Percentiles rank a stretch among this genome's conserved stretches.
These are phyloP conservation scores for Sugiyamaella japonica DNA, from an alignment of 1,139 yeast genomes.

Conservation along the genomic window DNA sequence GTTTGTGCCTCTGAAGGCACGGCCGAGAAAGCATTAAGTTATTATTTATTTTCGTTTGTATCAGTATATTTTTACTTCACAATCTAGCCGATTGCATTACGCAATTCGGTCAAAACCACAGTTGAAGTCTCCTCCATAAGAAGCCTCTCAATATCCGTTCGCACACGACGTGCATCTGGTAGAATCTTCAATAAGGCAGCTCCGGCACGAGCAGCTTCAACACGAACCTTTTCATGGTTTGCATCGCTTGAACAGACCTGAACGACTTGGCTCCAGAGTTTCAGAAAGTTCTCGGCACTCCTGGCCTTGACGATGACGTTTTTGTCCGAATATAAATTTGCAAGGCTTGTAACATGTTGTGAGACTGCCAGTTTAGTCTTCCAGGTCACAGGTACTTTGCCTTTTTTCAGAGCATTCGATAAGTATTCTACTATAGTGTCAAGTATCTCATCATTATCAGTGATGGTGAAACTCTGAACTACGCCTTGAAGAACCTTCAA, in stretches of 20 bases:
- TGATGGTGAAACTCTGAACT: conserved; percentile 29
- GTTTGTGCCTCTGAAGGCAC: conserved; percentile 27
- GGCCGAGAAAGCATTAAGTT: conserved; percentile 13
- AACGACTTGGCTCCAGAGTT: conserved; percentile 38
- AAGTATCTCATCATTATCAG: conserved; percentile 11
- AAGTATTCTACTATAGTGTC: conserved; percentile 11
- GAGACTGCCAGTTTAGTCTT: conserved; percentile 32
- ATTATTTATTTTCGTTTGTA: conserved; percentile 2
- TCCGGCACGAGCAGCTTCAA: conserved; percentile 50
- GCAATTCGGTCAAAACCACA: conserved; percentile 29
- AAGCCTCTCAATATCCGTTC: conserved; percentile 18
- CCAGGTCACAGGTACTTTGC: conserved; percentile 37
- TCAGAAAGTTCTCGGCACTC: conserved; percentile 21
- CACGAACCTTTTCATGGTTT: conserved; percentile 63
- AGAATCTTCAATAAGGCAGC: conserved; percentile 31
- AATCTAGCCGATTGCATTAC: conserved; percentile 13
- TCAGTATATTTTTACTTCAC: not conserved
- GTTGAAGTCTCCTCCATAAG: conserved; percentile 28
- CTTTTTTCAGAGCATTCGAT: conserved; percentile 7
- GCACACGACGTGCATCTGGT: conserved; percentile 14
- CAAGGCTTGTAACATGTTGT: conserved; percentile 6
- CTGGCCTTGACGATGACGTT: not conserved
- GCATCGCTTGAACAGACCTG: conserved; percentile 45
- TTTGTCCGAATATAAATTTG: not conserved
- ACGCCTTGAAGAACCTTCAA: conserved; percentile 38